Base-by-base conservation (phyloP, 2,329 filamentous ascomycete species). In the Alternaria incomplexa region DNA sequence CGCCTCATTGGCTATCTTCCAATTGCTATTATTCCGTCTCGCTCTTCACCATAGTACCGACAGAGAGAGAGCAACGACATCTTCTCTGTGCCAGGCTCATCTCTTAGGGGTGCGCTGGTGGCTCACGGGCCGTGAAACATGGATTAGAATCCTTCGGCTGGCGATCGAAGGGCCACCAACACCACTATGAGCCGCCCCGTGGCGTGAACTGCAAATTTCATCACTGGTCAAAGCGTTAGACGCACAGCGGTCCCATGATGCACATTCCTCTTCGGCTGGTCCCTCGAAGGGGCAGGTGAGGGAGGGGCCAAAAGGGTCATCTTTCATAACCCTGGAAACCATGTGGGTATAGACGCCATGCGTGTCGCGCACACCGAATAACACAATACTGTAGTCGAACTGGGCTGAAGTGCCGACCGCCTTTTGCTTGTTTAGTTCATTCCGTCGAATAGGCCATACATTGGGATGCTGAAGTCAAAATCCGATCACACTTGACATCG, bases 161-260 rank as follows among this genome's bases (percentile, higher is more conserved):
- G 61, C 51, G 68, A 70, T 69, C 66, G 45, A 52, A 66, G 58
- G 64, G 62, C 62, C 64, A 58, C 64, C 65, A 59, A 69, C 61
- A 57, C 47, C 28, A 46, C 61, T 44, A 25, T 58, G 45, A 47
- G 62, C 66, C 68, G 59, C 52, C 54, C 54, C 47, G 54, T 47
- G 56, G 43, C 15, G 25, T 43, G 59, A 58, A 62, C 54, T 56
- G 61, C 61, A 55, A 22, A 48, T 52, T 59, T 63, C 45, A 60
- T 50, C 28, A 55, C 51, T 61, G 61, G 50, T 48, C 45, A 54
- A 63, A 55, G 51, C 46, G 54, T 28, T 22, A 44, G 30, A 47
- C 7, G 54, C 59, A 56, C 59, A 28, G 40, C 25, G 28, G 59
- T 61, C 47, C 54, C 54, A 28, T 47, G 22, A 58, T 46, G 54